Base-by-base conservation (phyloP, 148 eudicot genomes). In the Silene conica region DNA sequence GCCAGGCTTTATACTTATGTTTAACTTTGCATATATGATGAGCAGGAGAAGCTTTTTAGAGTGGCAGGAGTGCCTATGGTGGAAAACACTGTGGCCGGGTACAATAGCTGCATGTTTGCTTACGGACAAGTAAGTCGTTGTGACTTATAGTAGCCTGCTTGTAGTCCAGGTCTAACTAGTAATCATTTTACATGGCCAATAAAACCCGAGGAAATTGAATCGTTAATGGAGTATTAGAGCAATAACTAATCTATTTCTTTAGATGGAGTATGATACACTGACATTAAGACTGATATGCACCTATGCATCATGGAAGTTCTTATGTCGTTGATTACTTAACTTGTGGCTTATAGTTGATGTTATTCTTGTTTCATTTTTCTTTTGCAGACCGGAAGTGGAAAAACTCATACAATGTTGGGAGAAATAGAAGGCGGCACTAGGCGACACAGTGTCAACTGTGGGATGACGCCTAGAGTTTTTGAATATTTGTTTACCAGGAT, bases 61-160 rank as follows among this genome's bases (percentile, higher is more conserved):
- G 97, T 90, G 82, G 92, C 97, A 73, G 99, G 99, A 55, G 91
- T 95, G 59, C 94, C 97, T 8, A 92, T 95, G 99, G 99, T 95
- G 75, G 99, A 95, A 76, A 95, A 95, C 73, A 90, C 96, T 43
- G 83, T 95, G 67, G 91, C 87, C 73, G 99, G 99, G 64, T 95
- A 95, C 79, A 95, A 95, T 41, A 95, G 99, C 63, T 95, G 99
- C 82, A 90, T 95, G 97, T 95, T 95, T 86, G 99, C 99, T 55
- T 95, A 95, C 80, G 99, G 99, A 52, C 99, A 95, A 82, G 99
- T 92, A 59, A 84, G 97, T 81, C 66, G 41, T 5, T 34, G 41
- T 34, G 2, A 5, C 41, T 34, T 34, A 5, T 34, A 2, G 41
- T 34, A 6, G 41, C 41, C 41, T 34, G 41, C 41, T 34, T 34